A percentile compares a stretch with the other conserved stretches of the same genome.
These are phyloP conservation scores for Hypseocharis bilobata DNA, from an alignment of 441 rosid species.

Conservation along the genomic window DNA sequence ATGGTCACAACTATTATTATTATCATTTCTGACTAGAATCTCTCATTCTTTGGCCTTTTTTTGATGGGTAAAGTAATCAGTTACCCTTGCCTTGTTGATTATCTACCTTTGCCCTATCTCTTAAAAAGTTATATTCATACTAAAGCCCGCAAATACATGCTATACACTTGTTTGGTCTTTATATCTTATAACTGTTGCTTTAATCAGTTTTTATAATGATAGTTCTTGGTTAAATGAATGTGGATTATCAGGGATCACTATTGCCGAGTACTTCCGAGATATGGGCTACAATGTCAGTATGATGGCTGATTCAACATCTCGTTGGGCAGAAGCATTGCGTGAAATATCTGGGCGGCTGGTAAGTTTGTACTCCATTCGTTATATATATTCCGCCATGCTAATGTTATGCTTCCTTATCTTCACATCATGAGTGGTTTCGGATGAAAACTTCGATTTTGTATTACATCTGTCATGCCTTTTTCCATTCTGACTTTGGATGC, in stretches of 20 bases:
- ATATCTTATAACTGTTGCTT: conserved; percentile 2
- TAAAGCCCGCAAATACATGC: not conserved
- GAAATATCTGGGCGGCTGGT: conserved; percentile 99
- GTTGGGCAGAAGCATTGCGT: conserved; percentile 99
- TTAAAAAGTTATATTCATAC: not conserved
- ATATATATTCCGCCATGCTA: not conserved
- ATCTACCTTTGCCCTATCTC: not conserved
- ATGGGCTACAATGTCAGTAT: conserved; percentile 99
- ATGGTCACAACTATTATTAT: no score
- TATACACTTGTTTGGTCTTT: not conserved
- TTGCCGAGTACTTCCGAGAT: conserved; percentile 97
- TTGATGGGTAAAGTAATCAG: no score
- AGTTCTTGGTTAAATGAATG: conserved; percentile 10
- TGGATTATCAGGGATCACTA: conserved; percentile 67
- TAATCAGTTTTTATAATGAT: not conserved
- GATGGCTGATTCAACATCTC: conserved; percentile 99
- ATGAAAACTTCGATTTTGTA: not conserved
- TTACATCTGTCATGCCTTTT: not conserved
- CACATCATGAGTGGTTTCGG: not conserved
- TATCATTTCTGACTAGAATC: no score
- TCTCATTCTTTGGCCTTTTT: no score
- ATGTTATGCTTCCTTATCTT: not conserved
- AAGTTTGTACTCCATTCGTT: conserved; percentile 12
- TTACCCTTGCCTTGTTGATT: not conserved
- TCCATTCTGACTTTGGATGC: not conserved